These are phyloP conservation scores for Paramyrothecium sp. DNA, from an alignment of 2,329 filamentous ascomycete genomes.

Conservation along the genomic window DNA sequence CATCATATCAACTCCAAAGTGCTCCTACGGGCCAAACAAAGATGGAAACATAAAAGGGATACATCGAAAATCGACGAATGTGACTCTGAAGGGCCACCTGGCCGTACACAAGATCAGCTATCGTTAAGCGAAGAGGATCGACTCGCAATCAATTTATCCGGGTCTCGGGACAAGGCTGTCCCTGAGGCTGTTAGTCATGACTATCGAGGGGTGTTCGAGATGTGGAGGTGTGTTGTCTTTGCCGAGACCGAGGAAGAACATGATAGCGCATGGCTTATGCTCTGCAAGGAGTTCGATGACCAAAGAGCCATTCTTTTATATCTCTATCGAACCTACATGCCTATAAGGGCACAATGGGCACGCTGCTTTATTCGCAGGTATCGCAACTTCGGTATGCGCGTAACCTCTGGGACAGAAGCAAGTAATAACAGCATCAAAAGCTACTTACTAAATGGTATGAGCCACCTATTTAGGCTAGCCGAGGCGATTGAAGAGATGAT, in stretches of 20 bases:
- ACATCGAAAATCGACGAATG: not conserved
- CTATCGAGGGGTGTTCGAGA: not conserved
- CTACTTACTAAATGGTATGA: too few species aligned
- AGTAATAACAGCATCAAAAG: too few species aligned
- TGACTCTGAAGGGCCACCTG: not conserved
- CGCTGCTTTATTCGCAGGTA: slow-evolving; percentile 8
- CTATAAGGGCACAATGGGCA: slow-evolving; percentile 7
- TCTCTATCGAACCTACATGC: slow-evolving; percentile 8
- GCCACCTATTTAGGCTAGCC: too few species aligned
- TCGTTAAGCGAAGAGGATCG: not conserved
- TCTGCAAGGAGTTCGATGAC: slow-evolving; percentile 6
- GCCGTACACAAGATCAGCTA: not conserved
- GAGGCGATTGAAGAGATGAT: too few species aligned
- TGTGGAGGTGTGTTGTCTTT: not conserved
- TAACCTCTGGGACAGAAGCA: too few species aligned
- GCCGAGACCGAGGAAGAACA: not conserved
- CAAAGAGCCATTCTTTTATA: too few species aligned
- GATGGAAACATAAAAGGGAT: not conserved
- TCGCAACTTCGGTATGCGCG: slow-evolving; percentile 11
- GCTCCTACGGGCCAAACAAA: slow-evolving; percentile 5
- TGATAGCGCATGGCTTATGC: slow-evolving; percentile 1
- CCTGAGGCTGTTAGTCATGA: not conserved
- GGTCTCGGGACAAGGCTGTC: not conserved
- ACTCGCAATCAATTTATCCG: not conserved
- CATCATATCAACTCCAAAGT: slow-evolving; percentile 6